Percentiles rank a stretch among this genome's conserved stretches.
Conservation (phyloP, 148 eudicot species). For the Arbutus unedo region DNA sequence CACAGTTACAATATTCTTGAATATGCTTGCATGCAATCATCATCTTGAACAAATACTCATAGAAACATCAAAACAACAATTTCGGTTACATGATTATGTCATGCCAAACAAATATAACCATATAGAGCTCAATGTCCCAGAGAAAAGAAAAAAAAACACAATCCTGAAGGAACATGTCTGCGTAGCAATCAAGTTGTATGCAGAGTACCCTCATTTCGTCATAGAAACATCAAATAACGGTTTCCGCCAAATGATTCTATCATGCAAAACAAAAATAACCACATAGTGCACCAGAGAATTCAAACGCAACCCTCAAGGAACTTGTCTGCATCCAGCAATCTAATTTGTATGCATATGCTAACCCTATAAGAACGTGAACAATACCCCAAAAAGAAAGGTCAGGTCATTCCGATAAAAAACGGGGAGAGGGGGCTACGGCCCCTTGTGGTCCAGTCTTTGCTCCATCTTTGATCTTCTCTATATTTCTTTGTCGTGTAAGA, state of each 20-base stretch:
- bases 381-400: not conserved
- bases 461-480: not conserved
- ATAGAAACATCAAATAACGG: not conserved
- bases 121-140: no score
- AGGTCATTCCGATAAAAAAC: not conserved
- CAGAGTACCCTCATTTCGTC: not conserved
- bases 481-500: not conserved
- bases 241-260: not conserved
- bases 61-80: not conserved
- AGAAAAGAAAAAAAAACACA: no score
- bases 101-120: not conserved
- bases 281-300: not conserved
- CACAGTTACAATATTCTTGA: constrained; percentile 15
- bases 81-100: no score
- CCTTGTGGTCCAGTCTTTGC: not conserved
- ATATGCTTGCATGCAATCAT: not conserved
- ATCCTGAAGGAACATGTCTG: not conserved
- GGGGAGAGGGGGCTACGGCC: not conserved
- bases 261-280: not conserved
- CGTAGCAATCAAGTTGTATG: not conserved
- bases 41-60: not conserved
- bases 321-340: not conserved
- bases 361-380: not conserved
- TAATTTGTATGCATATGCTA: not conserved
- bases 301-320: not conserved